Conservation (phyloP, 768 basidiomycete species). For the Mycena galericulata region DNA sequence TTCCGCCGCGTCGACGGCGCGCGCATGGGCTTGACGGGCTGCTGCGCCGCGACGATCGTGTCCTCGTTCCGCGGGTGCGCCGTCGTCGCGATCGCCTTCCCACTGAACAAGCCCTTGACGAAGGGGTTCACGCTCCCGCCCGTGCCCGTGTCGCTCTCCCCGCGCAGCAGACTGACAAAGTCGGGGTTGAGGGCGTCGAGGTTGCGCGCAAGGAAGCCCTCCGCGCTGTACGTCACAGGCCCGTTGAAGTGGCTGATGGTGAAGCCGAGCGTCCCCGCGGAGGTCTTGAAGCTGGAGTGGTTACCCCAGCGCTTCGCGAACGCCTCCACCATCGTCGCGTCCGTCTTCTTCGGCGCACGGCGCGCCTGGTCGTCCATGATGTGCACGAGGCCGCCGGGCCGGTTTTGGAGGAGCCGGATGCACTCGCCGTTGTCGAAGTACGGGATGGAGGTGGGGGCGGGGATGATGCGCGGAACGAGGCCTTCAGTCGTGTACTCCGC, state of each 20-base stretch:
- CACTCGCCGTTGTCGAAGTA: slow-evolving; percentile 96
- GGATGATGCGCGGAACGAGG: slow-evolving; percentile 71
- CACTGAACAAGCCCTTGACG: slow-evolving; percentile 89
- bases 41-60: slow-evolving; percentile 94
- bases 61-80: slow-evolving; percentile 94
- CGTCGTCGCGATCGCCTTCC: slow-evolving; percentile 90
- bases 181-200: slow-evolving; percentile 92
- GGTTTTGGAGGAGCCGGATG: slow-evolving; percentile 85
- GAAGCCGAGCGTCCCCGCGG: too few relatives aligned
- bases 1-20: slow-evolving; percentile 91
- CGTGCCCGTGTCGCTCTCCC: slow-evolving; percentile 61
- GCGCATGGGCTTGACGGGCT: slow-evolving; percentile 94
- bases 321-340: slow-evolving; percentile 94
- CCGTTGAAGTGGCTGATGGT: slow-evolving; percentile 94
- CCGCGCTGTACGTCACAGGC: slow-evolving; percentile 91
- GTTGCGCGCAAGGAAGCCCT: slow-evolving; percentile 91
- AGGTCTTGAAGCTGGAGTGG: slow-evolving; percentile 93
- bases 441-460: slow-evolving; percentile 60
- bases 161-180: slow-evolving; percentile 90
- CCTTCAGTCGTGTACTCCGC: slow-evolving; percentile 89
- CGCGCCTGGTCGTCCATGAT: slow-evolving; percentile 98
- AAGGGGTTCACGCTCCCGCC: slow-evolving; percentile 90
- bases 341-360: slow-evolving; percentile 88
- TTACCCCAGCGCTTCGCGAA: slow-evolving; percentile 96
- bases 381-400: slow-evolving; percentile 91